Evolutionary conservation across 306 rosid species (phyloP), one percentile per base, ranked within the genome.

Genomic region (Corylus americana): DNA sequence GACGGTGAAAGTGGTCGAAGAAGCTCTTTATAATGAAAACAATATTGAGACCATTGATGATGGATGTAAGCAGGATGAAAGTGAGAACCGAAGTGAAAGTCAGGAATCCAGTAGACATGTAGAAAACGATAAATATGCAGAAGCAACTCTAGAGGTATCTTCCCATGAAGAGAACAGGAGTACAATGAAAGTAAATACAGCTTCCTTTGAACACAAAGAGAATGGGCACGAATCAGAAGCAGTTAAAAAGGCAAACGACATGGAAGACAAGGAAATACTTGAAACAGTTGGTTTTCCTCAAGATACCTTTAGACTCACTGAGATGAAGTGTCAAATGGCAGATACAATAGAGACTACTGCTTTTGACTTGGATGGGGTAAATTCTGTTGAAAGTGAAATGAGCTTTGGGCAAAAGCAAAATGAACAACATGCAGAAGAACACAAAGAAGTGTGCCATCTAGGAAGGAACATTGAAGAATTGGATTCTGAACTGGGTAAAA

Each of bases 381-480:
- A 75, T 72, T 51, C 75, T 66, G 80, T 81, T 80, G 83, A 75
- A 61, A 51, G 72, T 77, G 81, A 68, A 64, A 73, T 74, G 47
- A 82, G 83, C 75, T 86, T 61, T 74, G 78, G 74, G 77, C 86
- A 84, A 76, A 86, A 76, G 54, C 70, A 81, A 74, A 42, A 53
- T 50, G 85, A 88, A 71, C 76, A 80, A 54, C 54, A 77, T 76
- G 80, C 58, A 45, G 77, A 80, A 73, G 74, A 84, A 54, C 68
- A 83, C 51, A 83, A 82, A 74, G 67, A 74, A 74, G 88, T 76
- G 79, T 55, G 79, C 83, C 70, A 79, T 78, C 72, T 48, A 20
- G 79, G 68, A 74, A 77, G 67, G 76, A 54, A 57, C 73, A 72
- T 67, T 76, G 97, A 89, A 85, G 93, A 80, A 77, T 72, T 78